Percentiles rank a stretch among this genome's conserved stretches.
These are phyloP conservation scores for Ophiostoma triangulosporum DNA, from an alignment of 2,329 filamentous ascomycete species.

Conservation along the genomic window DNA sequence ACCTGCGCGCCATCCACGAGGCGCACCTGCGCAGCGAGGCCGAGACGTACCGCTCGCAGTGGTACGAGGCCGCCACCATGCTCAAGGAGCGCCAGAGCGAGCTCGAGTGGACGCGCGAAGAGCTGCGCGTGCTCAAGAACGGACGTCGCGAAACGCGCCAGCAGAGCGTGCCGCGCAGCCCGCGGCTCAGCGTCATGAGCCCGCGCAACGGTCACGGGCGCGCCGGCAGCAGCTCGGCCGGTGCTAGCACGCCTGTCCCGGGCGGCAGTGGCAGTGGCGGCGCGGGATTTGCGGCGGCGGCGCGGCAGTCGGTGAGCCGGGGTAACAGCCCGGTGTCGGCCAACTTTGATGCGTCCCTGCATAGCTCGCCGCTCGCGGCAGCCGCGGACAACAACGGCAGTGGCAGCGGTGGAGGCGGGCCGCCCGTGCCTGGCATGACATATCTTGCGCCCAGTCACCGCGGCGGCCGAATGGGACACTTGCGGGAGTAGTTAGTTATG, in stretches of 20 bases:
- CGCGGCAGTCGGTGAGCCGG: conserved; percentile 23
- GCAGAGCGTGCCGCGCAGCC: conserved; percentile 43
- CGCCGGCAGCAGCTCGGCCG: conserved; percentile 13
- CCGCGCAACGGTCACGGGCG: conserved; percentile 24
- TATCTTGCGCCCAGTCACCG: conserved; percentile 25
- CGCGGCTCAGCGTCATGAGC: conserved; percentile 40
- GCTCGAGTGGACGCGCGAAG: conserved; percentile 33
- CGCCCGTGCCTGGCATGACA: conserved; percentile 23
- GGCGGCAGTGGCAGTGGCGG: conserved; percentile 11
- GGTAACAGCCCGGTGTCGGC: conserved; percentile 34
- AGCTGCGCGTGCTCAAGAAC: conserved; percentile 33
- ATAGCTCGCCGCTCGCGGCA: not conserved
- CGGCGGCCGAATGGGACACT: conserved; percentile 30
- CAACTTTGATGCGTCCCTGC: conserved; percentile 20
- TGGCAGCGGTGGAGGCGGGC: conserved; percentile 1
- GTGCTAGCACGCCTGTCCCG: not conserved
- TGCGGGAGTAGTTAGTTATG: conserved; percentile 28
- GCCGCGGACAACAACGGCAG: not conserved
- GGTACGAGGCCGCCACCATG: conserved; percentile 27
- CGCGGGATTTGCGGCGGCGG: not conserved
- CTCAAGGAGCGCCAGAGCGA: conserved; percentile 39
- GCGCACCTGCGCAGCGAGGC: conserved; percentile 27
- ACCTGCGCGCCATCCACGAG: conserved; percentile 32
- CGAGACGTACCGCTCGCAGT: conserved; percentile 24
- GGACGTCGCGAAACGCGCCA: conserved; percentile 42